A percentile compares a stretch with the other conserved stretches of the same genome.
Conservation (phyloP, 2,329 filamentous ascomycete genomes). For the Zymoseptoria passerinii region DNA sequence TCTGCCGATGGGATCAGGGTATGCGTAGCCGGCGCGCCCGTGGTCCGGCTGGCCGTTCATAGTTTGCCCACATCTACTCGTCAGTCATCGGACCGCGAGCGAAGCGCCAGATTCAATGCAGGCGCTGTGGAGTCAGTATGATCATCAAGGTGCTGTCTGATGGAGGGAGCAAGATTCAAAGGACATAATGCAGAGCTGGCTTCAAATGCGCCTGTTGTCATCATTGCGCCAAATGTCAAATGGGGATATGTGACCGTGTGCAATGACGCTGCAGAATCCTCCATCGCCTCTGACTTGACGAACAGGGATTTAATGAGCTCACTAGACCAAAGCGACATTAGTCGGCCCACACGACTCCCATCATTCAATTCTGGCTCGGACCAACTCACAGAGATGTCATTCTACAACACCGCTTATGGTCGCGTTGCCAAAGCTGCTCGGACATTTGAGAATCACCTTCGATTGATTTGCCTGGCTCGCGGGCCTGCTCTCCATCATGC, state of each 20-base stretch:
- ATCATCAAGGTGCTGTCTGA: too few species aligned
- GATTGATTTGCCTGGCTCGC: background rate
- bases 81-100: too few species aligned
- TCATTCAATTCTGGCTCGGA: background rate
- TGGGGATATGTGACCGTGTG: background rate
- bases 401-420: background rate
- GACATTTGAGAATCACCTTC: too few species aligned
- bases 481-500: background rate
- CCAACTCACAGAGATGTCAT: background rate
- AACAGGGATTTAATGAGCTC: background rate
- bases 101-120: too few species aligned
- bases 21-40: too few species aligned
- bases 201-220: background rate
- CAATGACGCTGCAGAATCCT: background rate
- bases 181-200: too few species aligned
- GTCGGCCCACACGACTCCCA: background rate
- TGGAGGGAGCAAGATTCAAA: too few species aligned
- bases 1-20: too few species aligned
- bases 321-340: background rate
- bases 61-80: too few species aligned
- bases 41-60: too few species aligned
- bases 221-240: background rate
- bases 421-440: too few species aligned
- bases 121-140: too few species aligned
- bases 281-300: background rate